Percentiles rank a stretch among this genome's conserved stretches.
These are phyloP conservation scores for Microsporum canis DNA, from an alignment of 2,329 filamentous ascomycete species.

Conservation along the genomic window DNA sequence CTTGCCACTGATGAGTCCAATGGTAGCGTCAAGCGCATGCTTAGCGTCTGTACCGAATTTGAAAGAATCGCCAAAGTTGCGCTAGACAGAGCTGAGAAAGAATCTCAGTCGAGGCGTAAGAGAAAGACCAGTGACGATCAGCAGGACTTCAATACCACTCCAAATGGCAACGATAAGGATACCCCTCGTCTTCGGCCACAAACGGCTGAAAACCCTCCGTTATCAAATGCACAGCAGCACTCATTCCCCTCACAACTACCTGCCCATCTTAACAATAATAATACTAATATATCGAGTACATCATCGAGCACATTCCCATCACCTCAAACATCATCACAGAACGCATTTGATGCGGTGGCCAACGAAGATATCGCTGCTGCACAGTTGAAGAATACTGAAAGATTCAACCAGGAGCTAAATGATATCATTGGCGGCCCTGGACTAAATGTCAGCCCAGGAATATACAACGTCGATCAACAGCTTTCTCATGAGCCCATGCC, in stretches of 20 bases:
- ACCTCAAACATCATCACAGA: constrained; percentile 4
- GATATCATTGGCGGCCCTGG: constrained; percentile 27
- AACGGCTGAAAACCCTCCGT: not conserved
- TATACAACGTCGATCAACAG: constrained; percentile 9
- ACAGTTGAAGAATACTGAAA: constrained; percentile 5
- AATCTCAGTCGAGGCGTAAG: constrained; percentile 68
- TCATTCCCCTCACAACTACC: constrained; percentile 5
- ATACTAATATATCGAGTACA: not conserved
- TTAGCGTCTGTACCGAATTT: constrained; percentile 89
- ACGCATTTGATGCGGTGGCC: constrained; percentile 3
- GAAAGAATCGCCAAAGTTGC: constrained; percentile 85
- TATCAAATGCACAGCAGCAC: constrained; percentile 2
- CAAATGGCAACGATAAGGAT: constrained; percentile 12
- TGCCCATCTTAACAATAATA: not conserved
- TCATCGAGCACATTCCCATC: constrained; percentile 6
- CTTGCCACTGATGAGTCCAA: constrained; percentile 82
- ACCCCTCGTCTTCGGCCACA: not conserved
- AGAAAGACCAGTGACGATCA: constrained; percentile 57
- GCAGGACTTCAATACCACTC: not conserved
- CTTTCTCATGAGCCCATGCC: constrained; percentile 24
- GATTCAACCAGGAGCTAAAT: constrained; percentile 12
- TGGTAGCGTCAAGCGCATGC: constrained; percentile 84
- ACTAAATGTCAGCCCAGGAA: constrained; percentile 7
- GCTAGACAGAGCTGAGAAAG: constrained; percentile 81
- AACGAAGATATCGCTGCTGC: not conserved